phyloP scores from a whole-genome alignment of 2,329 filamentous ascomycete genomes.

The Dryadomyces sulphureus region DNA sequence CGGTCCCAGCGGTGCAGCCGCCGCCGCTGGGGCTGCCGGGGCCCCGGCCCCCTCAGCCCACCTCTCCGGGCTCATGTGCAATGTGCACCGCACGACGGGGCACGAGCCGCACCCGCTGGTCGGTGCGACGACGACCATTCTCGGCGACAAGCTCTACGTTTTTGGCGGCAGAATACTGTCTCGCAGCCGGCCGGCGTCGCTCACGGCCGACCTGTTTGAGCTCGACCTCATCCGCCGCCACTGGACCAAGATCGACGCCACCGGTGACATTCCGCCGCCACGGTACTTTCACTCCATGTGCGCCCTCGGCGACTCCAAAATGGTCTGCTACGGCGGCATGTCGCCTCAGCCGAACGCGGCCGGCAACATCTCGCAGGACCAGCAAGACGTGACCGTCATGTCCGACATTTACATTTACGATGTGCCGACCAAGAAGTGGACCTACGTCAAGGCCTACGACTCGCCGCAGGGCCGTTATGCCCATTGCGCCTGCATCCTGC shows the following conservation, averaged over 20 bases:
- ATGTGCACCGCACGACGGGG: slow-evolving; percentile 74
- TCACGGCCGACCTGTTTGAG: slow-evolving; percentile 88
- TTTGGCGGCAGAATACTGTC: slow-evolving; percentile 88
- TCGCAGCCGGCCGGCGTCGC: slow-evolving; percentile 58
- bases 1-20: slow-evolving; percentile 18
- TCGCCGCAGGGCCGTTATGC: slow-evolving; percentile 89
- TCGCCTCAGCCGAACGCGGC: slow-evolving; percentile 53
- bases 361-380: slow-evolving; percentile 36
- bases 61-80: slow-evolving; percentile 53
- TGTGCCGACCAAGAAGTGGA: slow-evolving; percentile 70
- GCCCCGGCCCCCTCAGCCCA: slow-evolving; percentile 37
- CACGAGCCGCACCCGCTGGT: slow-evolving; percentile 83
- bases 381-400: slow-evolving; percentile 87
- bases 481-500: slow-evolving; percentile 85
- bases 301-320: slow-evolving; percentile 79
- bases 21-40: slow-evolving; percentile 18
- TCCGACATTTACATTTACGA: slow-evolving; percentile 96
- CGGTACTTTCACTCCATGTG: slow-evolving; percentile 97
- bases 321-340: slow-evolving; percentile 98
- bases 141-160: slow-evolving; percentile 92
- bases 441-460: slow-evolving; percentile 64
- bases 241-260: slow-evolving; percentile 80
- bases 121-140: slow-evolving; percentile 84
- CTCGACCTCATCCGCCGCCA: slow-evolving; percentile 80
- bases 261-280: slow-evolving; percentile 74